These are phyloP conservation scores for Gentiana macrophylla DNA, from an alignment of 257 asterid genomes.

Conservation along the genomic window DNA sequence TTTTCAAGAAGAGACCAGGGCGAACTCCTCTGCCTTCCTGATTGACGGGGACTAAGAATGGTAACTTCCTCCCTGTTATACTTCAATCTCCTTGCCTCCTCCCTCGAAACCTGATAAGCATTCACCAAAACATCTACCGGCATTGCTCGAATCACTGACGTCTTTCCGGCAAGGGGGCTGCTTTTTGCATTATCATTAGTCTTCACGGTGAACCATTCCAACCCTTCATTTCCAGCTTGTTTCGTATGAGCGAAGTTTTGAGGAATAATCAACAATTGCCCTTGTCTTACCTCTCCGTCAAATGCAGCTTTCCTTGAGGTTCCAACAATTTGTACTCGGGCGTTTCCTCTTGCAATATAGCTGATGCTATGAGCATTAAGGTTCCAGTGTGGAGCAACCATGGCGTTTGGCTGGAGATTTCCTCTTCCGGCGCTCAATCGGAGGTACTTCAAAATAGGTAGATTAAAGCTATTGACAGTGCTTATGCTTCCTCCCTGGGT, in stretches of 20 bases:
- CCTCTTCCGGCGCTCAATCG: conserved; percentile 51
- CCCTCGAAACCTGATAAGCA: conserved; percentile 24
- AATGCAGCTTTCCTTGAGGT: conserved; percentile 24
- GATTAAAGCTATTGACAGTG: conserved; percentile 42
- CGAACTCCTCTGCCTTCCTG: no score
- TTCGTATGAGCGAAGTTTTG: conserved; percentile 38
- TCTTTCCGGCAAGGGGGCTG: conserved; percentile 37
- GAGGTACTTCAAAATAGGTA: conserved; percentile 36
- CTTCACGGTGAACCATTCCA: conserved; percentile 52
- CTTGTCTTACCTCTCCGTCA: conserved; percentile 39
- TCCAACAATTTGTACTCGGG: conserved; percentile 42
- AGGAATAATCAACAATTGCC: conserved; percentile 50
- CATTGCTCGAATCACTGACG: conserved; percentile 33
- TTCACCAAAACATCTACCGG: conserved; percentile 51
- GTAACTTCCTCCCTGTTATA: conserved; percentile 34
- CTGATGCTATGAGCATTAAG: conserved; percentile 37
- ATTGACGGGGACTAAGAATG: conserved; percentile 8
- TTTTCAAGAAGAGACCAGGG: no score
- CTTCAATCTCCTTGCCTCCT: conserved; percentile 39
- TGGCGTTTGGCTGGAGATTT: conserved; percentile 33
- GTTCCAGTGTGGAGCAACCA: conserved; percentile 44
- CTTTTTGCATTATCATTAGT: conserved; percentile 42
- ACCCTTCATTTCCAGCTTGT: conserved; percentile 40
- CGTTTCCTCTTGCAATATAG: conserved; percentile 38
- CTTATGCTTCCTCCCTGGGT: conserved; percentile 45